These are phyloP conservation scores for Pichia sp. DNA, from an alignment of 1,139 yeast genomes.

Conservation along the genomic window DNA sequence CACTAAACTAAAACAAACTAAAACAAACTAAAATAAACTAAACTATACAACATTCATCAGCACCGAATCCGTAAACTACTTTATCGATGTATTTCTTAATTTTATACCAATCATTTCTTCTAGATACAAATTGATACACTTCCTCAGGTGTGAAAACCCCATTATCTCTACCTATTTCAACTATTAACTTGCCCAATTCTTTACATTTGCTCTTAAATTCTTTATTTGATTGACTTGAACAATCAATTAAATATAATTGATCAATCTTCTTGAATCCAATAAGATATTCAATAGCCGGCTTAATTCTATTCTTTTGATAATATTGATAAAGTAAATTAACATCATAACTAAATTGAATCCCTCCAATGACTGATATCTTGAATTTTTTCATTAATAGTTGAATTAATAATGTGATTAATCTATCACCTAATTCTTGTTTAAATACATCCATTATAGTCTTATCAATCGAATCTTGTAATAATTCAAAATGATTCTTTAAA, in stretches of 20 bases:
- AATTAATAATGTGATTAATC: slow-evolving; percentile 72
- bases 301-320: slow-evolving; percentile 54
- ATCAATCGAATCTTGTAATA: slow-evolving; percentile 79
- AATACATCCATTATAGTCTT: slow-evolving; percentile 84
- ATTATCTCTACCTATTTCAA: slow-evolving; percentile 79
- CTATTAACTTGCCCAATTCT: slow-evolving; percentile 75
- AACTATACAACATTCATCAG: slow-evolving; percentile 51
- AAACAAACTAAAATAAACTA: no score
- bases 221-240: slow-evolving; percentile 10
- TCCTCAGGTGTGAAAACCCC: slow-evolving; percentile 92
- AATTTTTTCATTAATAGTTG: slow-evolving; percentile 63
- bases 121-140: slow-evolving; percentile 81
- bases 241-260: slow-evolving; percentile 68
- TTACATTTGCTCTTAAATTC: slow-evolving; percentile 61
- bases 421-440: slow-evolving; percentile 86
- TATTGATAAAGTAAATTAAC: slow-evolving; percentile 73
- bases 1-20: no score
- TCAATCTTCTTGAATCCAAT: slow-evolving; percentile 80
- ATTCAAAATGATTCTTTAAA: slow-evolving; percentile 64
- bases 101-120: slow-evolving; percentile 78
- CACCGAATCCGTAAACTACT: slow-evolving; percentile 87
- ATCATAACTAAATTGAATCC: slow-evolving; percentile 68
- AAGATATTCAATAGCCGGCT: slow-evolving; percentile 66
- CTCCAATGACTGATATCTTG: slow-evolving; percentile 73
- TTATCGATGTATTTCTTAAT: slow-evolving; percentile 80